Evolutionary conservation across 164 flowering plant genomes (phyloP), one percentile per base, ranked within the genome.

Genomic region (Dillenia suffruticosa): DNA sequence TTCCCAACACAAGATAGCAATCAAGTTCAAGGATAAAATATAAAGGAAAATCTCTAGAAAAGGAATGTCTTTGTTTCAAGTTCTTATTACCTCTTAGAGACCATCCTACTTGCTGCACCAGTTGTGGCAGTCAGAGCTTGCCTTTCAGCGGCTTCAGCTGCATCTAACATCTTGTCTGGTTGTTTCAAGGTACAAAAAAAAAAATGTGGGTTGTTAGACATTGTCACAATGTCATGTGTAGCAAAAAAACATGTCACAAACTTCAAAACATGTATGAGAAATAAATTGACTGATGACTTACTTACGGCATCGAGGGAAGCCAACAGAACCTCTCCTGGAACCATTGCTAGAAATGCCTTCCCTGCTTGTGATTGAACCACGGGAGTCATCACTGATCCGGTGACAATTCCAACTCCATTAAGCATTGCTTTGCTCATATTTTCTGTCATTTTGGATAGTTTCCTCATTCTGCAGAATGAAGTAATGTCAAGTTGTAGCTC

Each of bases 291-390:
- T 26, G 16, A 32, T n/a, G 9, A 84, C 97, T 84, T 80, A 93
- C 97, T 81, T 68, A 93, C 73, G 19, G 89, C 90, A 79, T 90
- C 98, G 12, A 93, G 88, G 9, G 98, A 83, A 61, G 92, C 98
- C 70, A 93, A 64, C 54, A 93, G 82, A 58, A 89, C 91, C 59
- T 93, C 82, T 51, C 97, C 97, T 5, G 98, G 96, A 68, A 81
- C 81, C 87, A 74, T 75, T 66, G 74, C 43, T 1, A 89, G 61
- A 64, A 93, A 75, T 11, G 75, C 58, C 69, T 83, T 84, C 63
- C 97, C 97, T 3, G 94, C 80, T 66, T 80, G 77, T 16, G 98
- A 87, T 54, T 65, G 74, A 56, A 87, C 77, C 49, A 88, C 14
- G 1, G 92, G 90, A 1, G 19, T 70, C 76, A 85, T 72, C n/a